phyloP scores from a whole-genome alignment of 495 filamentous ascomycete genomes.

The Apiosordaria backusii region DNA sequence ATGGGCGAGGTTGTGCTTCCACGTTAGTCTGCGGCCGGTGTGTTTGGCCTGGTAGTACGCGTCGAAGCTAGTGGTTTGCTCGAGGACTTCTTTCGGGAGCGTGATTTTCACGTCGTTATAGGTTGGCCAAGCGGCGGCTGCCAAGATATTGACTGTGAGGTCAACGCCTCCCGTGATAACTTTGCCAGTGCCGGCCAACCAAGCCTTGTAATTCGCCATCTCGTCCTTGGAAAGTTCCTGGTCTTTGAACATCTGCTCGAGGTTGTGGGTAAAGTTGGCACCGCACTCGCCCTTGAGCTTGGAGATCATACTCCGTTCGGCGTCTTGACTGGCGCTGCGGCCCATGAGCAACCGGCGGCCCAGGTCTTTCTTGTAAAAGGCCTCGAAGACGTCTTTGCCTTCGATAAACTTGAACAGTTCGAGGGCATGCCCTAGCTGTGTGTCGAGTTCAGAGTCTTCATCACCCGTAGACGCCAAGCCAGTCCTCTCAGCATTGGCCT shows the following conservation, averaged over 20 bases:
- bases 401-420: conserved; percentile 96
- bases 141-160: conserved; percentile 81
- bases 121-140: conserved; percentile 83
- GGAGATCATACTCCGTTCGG: conserved; percentile 89
- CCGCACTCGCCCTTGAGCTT: conserved; percentile 93
- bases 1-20: conserved; percentile 90
- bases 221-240: conserved; percentile 86
- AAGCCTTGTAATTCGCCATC: conserved; percentile 67
- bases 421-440: conserved; percentile 84
- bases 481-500: conserved; percentile 51
- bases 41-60: conserved; percentile 82
- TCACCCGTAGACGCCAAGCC: conserved; percentile 59
- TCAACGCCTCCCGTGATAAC: conserved; percentile 57
- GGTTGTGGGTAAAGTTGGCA: conserved; percentile 86
- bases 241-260: conserved; percentile 99
- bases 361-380: conserved; percentile 97
- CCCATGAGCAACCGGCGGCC: conserved; percentile 84
- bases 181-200: conserved; percentile 42
- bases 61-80: conserved; percentile 70
- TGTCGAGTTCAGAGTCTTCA: conserved; percentile 84
- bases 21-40: conserved; percentile 75
- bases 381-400: conserved; percentile 96
- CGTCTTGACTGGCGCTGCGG: conserved; percentile 87
- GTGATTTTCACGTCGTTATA: conserved; percentile 77
- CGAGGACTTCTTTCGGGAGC: conserved; percentile 67